Percentiles rank a stretch among this genome's conserved stretches.
Conservation (phyloP, 345 rosid species). For the Garcia nutans region DNA sequence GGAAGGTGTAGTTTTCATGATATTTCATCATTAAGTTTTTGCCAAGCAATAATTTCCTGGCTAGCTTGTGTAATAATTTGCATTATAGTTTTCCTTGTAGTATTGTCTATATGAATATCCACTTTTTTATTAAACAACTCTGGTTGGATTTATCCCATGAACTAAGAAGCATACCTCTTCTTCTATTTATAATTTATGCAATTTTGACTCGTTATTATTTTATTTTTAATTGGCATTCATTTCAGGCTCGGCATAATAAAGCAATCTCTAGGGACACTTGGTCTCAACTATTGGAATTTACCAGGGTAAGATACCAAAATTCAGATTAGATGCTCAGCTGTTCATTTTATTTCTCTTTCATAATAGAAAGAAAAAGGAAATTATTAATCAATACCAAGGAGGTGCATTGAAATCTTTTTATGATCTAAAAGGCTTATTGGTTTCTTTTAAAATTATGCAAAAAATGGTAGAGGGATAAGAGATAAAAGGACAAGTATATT, state of each 20-base stretch:
- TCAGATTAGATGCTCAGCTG: background rate
- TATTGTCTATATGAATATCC: background rate
- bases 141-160: background rate
- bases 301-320: slow-evolving; percentile 56
- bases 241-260: slow-evolving; percentile 92
- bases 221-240: slow-evolving; percentile 15
- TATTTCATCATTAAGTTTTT: background rate
- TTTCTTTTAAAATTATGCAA: background rate
- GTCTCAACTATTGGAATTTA: slow-evolving; percentile 90
- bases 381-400: background rate
- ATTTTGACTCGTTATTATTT: background rate
- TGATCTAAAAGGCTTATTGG: too few species aligned
- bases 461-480: too few species aligned
- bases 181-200: background rate
- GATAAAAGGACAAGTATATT: background rate
- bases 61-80: background rate
- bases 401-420: background rate
- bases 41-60: background rate
- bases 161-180: background rate
- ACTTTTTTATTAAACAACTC: background rate
- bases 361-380: background rate
- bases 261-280: slow-evolving; percentile 97
- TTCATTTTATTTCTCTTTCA: background rate
- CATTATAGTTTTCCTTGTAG: background rate
- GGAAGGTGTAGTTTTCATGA: background rate